phyloP scores from a whole-genome alignment of 169 alveolate genomes.

The Cryptosporidium ryanae region DNA sequence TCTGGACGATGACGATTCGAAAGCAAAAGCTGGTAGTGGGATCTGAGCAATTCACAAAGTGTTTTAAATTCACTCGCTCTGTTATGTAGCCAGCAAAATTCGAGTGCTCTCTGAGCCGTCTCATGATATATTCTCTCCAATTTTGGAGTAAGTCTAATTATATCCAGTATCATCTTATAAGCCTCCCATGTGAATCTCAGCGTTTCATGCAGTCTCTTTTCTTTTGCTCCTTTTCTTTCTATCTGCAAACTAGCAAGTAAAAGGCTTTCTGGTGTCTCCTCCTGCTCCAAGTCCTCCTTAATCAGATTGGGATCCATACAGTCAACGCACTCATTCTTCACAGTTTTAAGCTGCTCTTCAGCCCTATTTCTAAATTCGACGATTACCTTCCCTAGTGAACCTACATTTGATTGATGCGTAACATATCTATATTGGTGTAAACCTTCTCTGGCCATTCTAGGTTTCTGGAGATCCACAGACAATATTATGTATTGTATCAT shows the following conservation, averaged over 20 bases:
- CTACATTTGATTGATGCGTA: slow-evolving; percentile 90
- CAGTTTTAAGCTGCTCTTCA: slow-evolving; percentile 84
- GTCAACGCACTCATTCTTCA: slow-evolving; percentile 81
- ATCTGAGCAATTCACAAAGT: slow-evolving; percentile 93
- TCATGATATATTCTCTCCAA: slow-evolving; percentile 94
- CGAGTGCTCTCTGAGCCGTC: slow-evolving; percentile 93
- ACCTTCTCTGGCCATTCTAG: slow-evolving; percentile 91
- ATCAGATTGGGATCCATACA: slow-evolving; percentile 61
- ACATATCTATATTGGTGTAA: slow-evolving; percentile 89
- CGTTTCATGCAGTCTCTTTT: slow-evolving; percentile 83
- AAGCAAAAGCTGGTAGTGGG: slow-evolving; percentile 88
- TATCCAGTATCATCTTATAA: slow-evolving; percentile 93
- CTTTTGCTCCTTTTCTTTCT: slow-evolving; percentile 84
- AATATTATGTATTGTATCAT: slow-evolving; percentile 90
- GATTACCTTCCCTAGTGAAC: slow-evolving; percentile 90
- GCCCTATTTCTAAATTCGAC: slow-evolving; percentile 90
- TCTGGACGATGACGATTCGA: slow-evolving; percentile 79
- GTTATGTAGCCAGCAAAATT: slow-evolving; percentile 92
- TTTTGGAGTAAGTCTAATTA: slow-evolving; percentile 92
- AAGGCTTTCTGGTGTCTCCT: slow-evolving; percentile 88
- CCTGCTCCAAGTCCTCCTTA: slow-evolving; percentile 74
- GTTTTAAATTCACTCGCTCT: slow-evolving; percentile 93
- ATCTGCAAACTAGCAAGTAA: slow-evolving; percentile 86
- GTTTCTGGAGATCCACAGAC: slow-evolving; percentile 88
- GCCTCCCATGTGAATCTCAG: slow-evolving; percentile 94